phyloP scores from a whole-genome alignment of 1,284 basidiomycete genomes.

The Ganoderma boninense region DNA sequence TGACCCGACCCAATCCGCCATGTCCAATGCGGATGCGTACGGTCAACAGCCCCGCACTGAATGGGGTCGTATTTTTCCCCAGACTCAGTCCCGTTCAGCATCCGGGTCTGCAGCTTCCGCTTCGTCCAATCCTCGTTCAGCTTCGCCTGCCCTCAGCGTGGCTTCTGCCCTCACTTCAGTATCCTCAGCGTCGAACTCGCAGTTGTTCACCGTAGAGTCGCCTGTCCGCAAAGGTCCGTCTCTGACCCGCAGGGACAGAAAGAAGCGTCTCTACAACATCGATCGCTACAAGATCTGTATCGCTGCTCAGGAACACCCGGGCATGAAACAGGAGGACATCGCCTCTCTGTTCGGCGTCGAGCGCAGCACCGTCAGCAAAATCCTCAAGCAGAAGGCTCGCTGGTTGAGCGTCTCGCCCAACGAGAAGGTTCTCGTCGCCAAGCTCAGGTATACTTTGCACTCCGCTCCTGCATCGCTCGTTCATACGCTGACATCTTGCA shows the following conservation, averaged over 20 bases:
- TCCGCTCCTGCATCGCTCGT: background rate
- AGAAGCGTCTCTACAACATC: slow-evolving; percentile 75
- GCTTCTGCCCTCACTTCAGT: slow-evolving; percentile 60
- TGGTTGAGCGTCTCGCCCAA: slow-evolving; percentile 79
- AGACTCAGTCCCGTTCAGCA: slow-evolving; percentile 53
- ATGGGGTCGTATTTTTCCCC: slow-evolving; percentile 23
- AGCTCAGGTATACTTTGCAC: slow-evolving; percentile 63
- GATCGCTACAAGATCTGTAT: slow-evolving; percentile 84
- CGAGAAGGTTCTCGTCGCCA: slow-evolving; percentile 63
- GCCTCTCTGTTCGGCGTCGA: slow-evolving; percentile 81
- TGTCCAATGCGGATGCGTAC: slow-evolving; percentile 15
- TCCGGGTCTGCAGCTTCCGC: slow-evolving; percentile 44
- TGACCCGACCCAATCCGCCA: slow-evolving; percentile 13
- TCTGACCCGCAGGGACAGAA: slow-evolving; percentile 49
- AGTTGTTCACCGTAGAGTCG: slow-evolving; percentile 5
- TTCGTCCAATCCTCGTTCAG: slow-evolving; percentile 56
- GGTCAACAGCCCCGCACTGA: slow-evolving; percentile 7
- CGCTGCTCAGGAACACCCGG: slow-evolving; percentile 69
- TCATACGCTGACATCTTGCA: background rate
- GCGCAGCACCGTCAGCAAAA: slow-evolving; percentile 93
- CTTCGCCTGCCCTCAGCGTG: slow-evolving; percentile 68
- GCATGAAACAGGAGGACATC: slow-evolving; percentile 83
- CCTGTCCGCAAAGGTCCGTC: slow-evolving; percentile 38
- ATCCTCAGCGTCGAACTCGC: slow-evolving; percentile 46
- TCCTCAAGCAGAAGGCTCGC: slow-evolving; percentile 83